Evolutionary conservation across 139 green algal species (phyloP).

Genomic region (Yamagishiella unicocca): DNA sequence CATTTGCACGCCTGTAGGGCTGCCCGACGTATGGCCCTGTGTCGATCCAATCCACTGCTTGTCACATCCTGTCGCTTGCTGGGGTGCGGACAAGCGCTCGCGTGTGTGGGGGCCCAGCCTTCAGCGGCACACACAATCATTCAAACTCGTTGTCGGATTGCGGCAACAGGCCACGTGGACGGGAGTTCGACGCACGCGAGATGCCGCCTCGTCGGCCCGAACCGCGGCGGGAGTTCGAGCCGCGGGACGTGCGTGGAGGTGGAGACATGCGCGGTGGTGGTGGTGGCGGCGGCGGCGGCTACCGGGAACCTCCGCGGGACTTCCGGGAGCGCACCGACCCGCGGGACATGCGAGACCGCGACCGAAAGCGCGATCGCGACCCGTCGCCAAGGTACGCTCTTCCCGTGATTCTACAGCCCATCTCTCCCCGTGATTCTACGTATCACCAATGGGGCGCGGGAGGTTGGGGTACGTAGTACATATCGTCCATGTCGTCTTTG

Average conservation of each 20-base stretch:
- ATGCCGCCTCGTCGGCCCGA: neutral
- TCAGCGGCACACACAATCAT: too few relatives aligned
- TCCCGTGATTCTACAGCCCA: too few relatives aligned
- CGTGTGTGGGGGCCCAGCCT: too few relatives aligned
- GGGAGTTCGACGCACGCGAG: conserved; percentile 18
- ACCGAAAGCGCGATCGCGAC: conserved; percentile 52
- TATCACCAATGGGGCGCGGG: too few relatives aligned
- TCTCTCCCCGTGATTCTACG: too few relatives aligned
- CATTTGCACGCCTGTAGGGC: too few relatives aligned
- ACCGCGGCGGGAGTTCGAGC: conserved; percentile 36
- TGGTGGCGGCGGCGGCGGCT: conserved; percentile 17
- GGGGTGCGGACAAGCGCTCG: too few relatives aligned
- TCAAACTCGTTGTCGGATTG: neutral
- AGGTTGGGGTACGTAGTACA: too few relatives aligned
- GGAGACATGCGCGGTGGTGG: neutral
- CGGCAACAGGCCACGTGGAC: neutral
- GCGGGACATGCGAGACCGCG: conserved; percentile 13
- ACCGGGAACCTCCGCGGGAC: conserved; percentile 36
- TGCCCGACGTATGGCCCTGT: too few relatives aligned
- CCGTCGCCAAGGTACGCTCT: conserved; percentile 21
- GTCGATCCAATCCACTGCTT: too few relatives aligned
- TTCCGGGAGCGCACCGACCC: conserved; percentile 43
- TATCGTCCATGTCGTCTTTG: too few relatives aligned
- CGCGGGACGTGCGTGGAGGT: conserved; percentile 18
- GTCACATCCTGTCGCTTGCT: too few relatives aligned